Base-by-base conservation (phyloP, 768 basidiomycete species). In the Rhodotorula graminis region DNA sequence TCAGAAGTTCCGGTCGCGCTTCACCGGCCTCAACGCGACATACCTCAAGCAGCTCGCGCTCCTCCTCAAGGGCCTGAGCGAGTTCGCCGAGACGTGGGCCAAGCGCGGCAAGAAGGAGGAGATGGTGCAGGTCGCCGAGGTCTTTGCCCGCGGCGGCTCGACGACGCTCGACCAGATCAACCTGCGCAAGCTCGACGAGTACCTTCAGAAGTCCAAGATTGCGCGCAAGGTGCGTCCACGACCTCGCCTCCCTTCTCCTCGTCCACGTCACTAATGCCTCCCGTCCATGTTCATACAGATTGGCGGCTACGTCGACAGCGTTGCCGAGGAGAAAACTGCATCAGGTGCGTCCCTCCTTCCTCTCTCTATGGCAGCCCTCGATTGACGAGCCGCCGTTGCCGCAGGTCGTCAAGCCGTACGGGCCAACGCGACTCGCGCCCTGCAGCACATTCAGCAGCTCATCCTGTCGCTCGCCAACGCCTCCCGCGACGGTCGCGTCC, bases 21-120 rank as follows among this genome's bases (percentile, higher is more conserved):
- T 99, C 19, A 86, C 89, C 19, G 83, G 89, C 0, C 77, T 80
- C 14, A 92, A 99, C 77, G 82, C 88, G 69, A 82, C 93, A 29
- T 89, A 92, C 79, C 84, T 98, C 60, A 89, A 89, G 73, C 89
- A 93, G 31, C 84, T 95, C 15, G 84, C 91, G 25, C 81, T 85
- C 6, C 87, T 96, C 65, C 83, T 97, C 63, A 85, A 88, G 58
- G 70, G 64, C 8, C 44, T 67, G 71, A 61, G 31, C 27, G 67
- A 64, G 57, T 71, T 69, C 16, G 68, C 52, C 25, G 71, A 71
- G 7, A 27, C 21, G 9, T 73, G 72, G 68, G 70, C 59, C 40
- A 74, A 77, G 59, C 67, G 68, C 49, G 73, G 76, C 27, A 78
- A 80, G 46, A 78, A 72, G 79, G 25, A 79, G 19, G 88, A 90